Evolutionary conservation across 2,329 filamentous ascomycete species (phyloP).

Genomic region (Colletotrichum incanum): DNA sequence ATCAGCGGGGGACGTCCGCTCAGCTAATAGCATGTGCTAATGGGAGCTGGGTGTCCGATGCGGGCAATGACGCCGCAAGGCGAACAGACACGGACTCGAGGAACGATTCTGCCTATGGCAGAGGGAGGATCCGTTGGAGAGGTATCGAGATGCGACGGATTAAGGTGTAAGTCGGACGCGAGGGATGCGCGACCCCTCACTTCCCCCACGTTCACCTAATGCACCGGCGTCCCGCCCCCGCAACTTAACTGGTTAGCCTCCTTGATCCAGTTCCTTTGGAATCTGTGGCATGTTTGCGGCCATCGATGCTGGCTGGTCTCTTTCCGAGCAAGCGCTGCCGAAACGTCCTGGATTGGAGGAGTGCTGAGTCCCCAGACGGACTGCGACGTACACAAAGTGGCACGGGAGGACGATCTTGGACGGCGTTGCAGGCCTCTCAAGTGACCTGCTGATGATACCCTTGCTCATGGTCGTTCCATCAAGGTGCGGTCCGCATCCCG

Average conservation of each 20-base stretch:
- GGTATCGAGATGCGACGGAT: slow-evolving; percentile 35
- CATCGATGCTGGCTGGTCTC: slow-evolving; percentile 7
- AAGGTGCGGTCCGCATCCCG: neutral
- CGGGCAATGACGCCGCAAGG: slow-evolving; percentile 10
- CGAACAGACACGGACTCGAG: slow-evolving; percentile 9
- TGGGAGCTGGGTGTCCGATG: slow-evolving; percentile 11
- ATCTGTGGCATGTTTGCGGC: slow-evolving; percentile 24
- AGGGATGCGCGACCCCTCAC: slow-evolving; percentile 44
- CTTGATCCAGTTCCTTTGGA: slow-evolving; percentile 4
- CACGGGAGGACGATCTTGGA: neutral
- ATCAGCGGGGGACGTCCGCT: neutral
- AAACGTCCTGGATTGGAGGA: slow-evolving; percentile 19
- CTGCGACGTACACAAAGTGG: slow-evolving; percentile 9
- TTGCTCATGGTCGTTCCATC: neutral
- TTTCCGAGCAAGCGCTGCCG: slow-evolving; percentile 26
- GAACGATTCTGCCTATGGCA: slow-evolving; percentile 26
- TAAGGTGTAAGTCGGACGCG: slow-evolving; percentile 32
- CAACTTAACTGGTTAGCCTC: slow-evolving; percentile 22
- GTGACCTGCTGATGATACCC: neutral
- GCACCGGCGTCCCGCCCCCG: slow-evolving; percentile 42
- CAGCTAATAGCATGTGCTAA: slow-evolving; percentile 38
- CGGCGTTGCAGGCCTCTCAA: neutral
- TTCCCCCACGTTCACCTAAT: slow-evolving; percentile 54
- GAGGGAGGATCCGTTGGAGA: slow-evolving; percentile 16
- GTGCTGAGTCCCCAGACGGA: neutral